phyloP scores from a whole-genome alignment of 306 rosid species.

The Cicer chorassanicum region DNA sequence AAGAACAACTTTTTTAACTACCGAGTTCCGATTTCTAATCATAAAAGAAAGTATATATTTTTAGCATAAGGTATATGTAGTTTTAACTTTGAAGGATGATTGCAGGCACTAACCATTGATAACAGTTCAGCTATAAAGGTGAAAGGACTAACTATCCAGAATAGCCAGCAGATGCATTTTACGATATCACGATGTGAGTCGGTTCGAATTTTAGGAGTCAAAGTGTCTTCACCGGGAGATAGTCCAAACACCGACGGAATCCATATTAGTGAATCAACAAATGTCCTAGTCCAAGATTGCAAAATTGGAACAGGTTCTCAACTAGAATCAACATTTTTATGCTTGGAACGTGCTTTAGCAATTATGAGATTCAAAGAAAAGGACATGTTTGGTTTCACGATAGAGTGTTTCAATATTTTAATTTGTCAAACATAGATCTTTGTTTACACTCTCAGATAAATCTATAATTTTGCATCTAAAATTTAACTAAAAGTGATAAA shows the following conservation, averaged over 20 bases:
- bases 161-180: constrained; percentile 95
- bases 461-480: neutral
- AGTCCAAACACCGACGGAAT: constrained; percentile 98
- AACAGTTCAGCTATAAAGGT: constrained; percentile 72
- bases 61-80: constrained; percentile 16
- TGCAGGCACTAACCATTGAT: constrained; percentile 93
- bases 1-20: constrained; percentile 52
- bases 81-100: constrained; percentile 39
- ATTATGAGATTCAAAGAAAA: too few relatives aligned
- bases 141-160: constrained; percentile 79
- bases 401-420: too few relatives aligned
- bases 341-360: neutral
- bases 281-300: constrained; percentile 79
- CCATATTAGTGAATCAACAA: constrained; percentile 86
- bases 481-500: neutral
- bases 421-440: too few relatives aligned
- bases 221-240: constrained; percentile 82
- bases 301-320: constrained; percentile 90
- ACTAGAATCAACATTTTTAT: constrained; percentile 8
- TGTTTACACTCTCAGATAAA: too few relatives aligned
- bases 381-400: too few relatives aligned
- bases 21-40: too few relatives aligned
- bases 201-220: constrained; percentile 67
- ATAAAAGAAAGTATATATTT: neutral
- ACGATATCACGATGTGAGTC: constrained; percentile 66